Conservation (phyloP, 768 basidiomycete species). For the Calocybe indica region DNA sequence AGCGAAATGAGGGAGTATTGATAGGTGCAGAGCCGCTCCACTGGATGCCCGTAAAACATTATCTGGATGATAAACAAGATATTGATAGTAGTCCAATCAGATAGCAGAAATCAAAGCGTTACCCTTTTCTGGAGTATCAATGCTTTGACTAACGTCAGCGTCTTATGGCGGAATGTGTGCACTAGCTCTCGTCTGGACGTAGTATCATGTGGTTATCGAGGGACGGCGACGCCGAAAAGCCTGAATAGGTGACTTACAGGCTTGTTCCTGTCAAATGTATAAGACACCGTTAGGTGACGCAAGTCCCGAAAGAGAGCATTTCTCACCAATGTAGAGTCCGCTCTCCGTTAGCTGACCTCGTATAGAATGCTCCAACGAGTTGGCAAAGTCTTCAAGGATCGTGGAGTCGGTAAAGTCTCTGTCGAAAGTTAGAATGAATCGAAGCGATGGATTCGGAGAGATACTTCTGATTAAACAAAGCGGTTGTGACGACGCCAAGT, state of each 20-base stretch:
- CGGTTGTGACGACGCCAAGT: conserved; percentile 88
- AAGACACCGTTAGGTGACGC: neutral
- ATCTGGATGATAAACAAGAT: conserved; percentile 44
- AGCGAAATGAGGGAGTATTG: conserved; percentile 96
- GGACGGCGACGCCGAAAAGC: too few relatives aligned
- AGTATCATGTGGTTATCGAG: too few relatives aligned
- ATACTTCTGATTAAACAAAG: conserved; percentile 81
- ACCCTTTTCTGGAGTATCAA: conserved; percentile 92
- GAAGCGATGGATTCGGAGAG: neutral
- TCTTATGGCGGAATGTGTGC: conserved; percentile 88
- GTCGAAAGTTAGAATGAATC: neutral
- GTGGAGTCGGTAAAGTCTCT: conserved; percentile 85
- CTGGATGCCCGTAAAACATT: conserved; percentile 95
- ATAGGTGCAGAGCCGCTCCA: conserved; percentile 93
- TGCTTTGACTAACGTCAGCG: conserved; percentile 90
- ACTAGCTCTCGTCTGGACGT: conserved; percentile 76
- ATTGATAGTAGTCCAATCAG: neutral
- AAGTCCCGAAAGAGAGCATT: neutral
- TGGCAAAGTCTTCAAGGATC: conserved; percentile 85
- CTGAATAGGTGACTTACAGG: conserved; percentile 35
- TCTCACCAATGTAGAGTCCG: conserved; percentile 89
- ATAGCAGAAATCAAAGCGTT: neutral
- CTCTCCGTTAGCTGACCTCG: conserved; percentile 85
- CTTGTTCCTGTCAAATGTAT: conserved; percentile 50
- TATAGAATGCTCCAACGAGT: conserved; percentile 69